These are phyloP conservation scores for Tagetes erecta DNA, from an alignment of 129 eudicot species.

Conservation along the genomic window DNA sequence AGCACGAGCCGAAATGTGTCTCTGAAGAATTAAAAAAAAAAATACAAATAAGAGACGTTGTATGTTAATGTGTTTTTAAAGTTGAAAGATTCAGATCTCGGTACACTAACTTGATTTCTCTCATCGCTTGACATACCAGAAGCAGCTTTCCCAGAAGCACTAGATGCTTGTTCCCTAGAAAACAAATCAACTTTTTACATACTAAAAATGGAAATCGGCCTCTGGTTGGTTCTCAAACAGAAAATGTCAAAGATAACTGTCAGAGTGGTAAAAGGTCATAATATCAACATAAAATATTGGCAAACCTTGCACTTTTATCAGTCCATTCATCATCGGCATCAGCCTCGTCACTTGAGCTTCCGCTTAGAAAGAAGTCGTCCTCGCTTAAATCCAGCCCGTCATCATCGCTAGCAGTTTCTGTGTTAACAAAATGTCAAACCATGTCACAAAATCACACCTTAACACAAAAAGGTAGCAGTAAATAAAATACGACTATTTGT, in stretches of 20 bases:
- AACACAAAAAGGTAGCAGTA: background rate
- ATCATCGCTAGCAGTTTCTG: conserved; percentile 99
- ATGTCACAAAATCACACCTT: background rate
- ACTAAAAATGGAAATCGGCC: background rate
- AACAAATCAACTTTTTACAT: background rate
- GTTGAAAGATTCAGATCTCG: background rate
- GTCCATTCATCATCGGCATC: conserved; percentile 96
- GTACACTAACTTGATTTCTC: conserved; percentile 63
- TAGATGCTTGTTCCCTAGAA: conserved; percentile 91
- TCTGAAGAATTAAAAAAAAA: conserved; percentile 36
- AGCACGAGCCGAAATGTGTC: conserved; percentile 71
- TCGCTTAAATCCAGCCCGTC: conserved; percentile 85
- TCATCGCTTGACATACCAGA: conserved; percentile 96
- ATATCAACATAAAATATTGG: background rate
- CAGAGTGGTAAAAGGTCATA: background rate
- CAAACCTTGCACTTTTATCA: conserved; percentile 86
- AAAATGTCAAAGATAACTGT: background rate
- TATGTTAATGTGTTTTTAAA: background rate
- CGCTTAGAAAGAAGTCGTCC: conserved; percentile 78
- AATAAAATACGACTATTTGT: too few species aligned
- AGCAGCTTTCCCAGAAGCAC: conserved; percentile 89
- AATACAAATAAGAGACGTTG: background rate
- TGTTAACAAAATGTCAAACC: background rate
- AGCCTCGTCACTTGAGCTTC: conserved; percentile 93
- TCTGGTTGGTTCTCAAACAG: background rate